A percentile compares a stretch with the other conserved stretches of the same genome.
Conservation (phyloP, 2,329 filamentous ascomycete species). For the Monilinia vaccinii-corymbosi region DNA sequence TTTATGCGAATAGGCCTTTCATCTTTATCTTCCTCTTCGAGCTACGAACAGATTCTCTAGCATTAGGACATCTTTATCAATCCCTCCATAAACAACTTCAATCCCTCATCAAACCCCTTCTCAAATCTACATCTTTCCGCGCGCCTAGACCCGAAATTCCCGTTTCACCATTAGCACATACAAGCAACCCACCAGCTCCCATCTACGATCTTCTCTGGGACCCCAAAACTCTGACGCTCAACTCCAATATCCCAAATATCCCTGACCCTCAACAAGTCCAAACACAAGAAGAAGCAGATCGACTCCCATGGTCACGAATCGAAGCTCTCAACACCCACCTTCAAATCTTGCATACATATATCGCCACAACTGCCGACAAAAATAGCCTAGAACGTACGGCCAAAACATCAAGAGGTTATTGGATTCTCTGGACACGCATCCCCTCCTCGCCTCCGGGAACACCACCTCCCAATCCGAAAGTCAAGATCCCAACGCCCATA, state of each 20-base stretch:
- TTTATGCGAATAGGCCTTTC: constrained; percentile 68
- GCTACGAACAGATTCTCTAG: constrained; percentile 48
- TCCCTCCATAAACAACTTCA: constrained; percentile 52
- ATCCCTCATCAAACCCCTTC: constrained; percentile 47
- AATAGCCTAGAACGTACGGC: constrained; percentile 50
- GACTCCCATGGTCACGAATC: constrained; percentile 44
- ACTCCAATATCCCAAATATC: constrained; percentile 59
- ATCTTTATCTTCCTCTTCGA: constrained; percentile 69
- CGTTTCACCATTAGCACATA: background rate
- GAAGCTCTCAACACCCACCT: constrained; percentile 58
- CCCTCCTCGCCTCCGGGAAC: constrained; percentile 32
- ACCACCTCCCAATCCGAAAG: background rate
- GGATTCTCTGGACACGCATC: constrained; percentile 58
- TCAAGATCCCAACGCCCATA: constrained; percentile 12
- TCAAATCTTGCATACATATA: constrained; percentile 51
- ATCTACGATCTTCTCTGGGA: constrained; percentile 60
- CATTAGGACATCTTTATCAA: constrained; percentile 46
- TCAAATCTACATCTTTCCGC: constrained; percentile 47
- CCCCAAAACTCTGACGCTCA: constrained; percentile 43
- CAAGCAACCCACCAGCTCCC: constrained; percentile 23
- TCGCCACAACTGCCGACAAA: constrained; percentile 32
- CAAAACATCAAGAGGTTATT: constrained; percentile 60
- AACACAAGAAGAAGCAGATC: constrained; percentile 14
- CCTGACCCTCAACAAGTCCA: constrained; percentile 38
- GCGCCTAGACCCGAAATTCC: constrained; percentile 38